Base-by-base conservation (phyloP, 768 basidiomycete genomes). In the Boletus speciosus region DNA sequence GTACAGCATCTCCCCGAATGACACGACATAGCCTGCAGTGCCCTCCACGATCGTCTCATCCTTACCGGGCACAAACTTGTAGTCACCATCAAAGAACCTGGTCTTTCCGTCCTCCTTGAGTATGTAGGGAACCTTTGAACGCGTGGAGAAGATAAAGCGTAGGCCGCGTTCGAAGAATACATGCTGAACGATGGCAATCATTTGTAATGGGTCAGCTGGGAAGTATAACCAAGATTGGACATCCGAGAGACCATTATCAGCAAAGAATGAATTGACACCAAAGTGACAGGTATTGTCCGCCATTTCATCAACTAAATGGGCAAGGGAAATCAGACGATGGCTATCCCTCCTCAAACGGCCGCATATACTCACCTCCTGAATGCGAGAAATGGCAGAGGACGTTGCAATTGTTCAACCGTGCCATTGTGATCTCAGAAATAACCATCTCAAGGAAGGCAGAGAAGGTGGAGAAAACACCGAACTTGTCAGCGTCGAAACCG, bases 401-500 rank as follows among this genome's bases (percentile, higher is more conserved):
- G 65, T 93, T 94, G 76, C 88, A 89, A 61, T 88, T 79, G 71
- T 94, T 94, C 68, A 94, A 71, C 49, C 92, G 82, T n/a, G 92
- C 92, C 92, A 93, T 94, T 11, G 92, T 93, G 48, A 93, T 74
- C 70, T 94, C 92, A 5, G 90, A 92, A 50, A 94, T 71, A 46
- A 89, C 77, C 92, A 93, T 93, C 79, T 94, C 92, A 54, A 92
- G 77, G 79, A 94, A 94, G 4, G 92, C 91, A 46, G 88, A 89
- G 74, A 94, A 94, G 5, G 92, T 93, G 25, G 90, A 90, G 75
- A 91, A 91, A 52, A 92, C 88, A 56, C 92, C 91, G 55, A 86
- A 88, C 71, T 91, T 92, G 63, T 91, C 80, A 23, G 79, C 69
- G 36, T 84, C 86, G 65, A 91, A 93, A 39, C 92, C 92, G 66